Conservation (phyloP, 805 yeast genomes). For the Monosporozyma aerobia region DNA sequence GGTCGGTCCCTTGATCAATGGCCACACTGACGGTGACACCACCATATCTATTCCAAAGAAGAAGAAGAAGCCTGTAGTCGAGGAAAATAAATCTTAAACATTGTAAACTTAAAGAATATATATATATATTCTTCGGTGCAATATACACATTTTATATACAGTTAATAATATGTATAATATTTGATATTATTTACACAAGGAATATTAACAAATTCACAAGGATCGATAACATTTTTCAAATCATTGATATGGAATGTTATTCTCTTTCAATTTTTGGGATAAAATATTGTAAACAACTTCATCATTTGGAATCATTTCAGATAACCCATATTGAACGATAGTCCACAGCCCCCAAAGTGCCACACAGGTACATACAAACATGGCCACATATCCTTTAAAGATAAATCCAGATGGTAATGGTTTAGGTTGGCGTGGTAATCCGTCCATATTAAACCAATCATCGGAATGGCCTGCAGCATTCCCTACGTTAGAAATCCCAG, state of each 20-base stretch:
- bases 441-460: conserved; percentile 48
- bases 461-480: conserved; percentile 64
- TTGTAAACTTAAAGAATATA: neutral
- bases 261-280: conserved; percentile 26
- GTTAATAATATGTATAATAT: neutral
- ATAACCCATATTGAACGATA: conserved; percentile 56
- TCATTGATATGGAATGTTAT: conserved; percentile 11
- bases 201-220: neutral
- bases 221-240: too few relatives aligned
- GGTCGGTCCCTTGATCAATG: conserved; percentile 71
- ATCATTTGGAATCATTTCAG: conserved; percentile 47
- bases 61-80: neutral
- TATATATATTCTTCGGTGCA: neutral
- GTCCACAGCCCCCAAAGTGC: conserved; percentile 55
- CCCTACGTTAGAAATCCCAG: conserved; percentile 42
- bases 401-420: conserved; percentile 71
- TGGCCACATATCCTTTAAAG: conserved; percentile 56
- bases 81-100: neutral
- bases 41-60: conserved; percentile 2
- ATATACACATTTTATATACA: neutral
- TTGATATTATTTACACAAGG: neutral
- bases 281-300: conserved; percentile 34
- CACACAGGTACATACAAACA: conserved; percentile 41
- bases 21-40: conserved; percentile 37
- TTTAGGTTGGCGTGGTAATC: conserved; percentile 49